Percentiles rank a stretch among this genome's conserved stretches.
Evolutionary conservation across 345 rosid species (phyloP).

Genomic region (Heritiera littoralis): DNA sequence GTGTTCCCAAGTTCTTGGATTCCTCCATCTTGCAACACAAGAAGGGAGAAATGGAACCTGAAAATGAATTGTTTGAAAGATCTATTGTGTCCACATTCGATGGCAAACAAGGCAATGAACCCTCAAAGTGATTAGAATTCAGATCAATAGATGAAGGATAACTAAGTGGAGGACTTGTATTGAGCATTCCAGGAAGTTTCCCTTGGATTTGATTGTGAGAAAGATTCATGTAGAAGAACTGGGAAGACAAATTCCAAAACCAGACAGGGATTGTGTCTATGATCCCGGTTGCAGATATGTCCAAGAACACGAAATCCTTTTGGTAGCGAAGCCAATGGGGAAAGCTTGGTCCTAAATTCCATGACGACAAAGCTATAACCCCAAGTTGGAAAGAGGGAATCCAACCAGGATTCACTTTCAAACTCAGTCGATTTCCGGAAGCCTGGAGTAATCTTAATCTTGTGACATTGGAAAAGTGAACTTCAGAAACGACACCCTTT

Average conservation of each 20-base stretch:
- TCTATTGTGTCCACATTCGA: neutral
- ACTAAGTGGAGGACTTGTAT: neutral
- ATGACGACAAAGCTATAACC: slow-evolving; percentile 4
- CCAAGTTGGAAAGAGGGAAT: slow-evolving; percentile 23
- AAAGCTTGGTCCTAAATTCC: slow-evolving; percentile 31
- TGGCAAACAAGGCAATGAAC: slow-evolving; percentile 20
- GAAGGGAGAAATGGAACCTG: slow-evolving; percentile 22
- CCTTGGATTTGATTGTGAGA: slow-evolving; percentile 29
- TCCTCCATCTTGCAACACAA: slow-evolving; percentile 13
- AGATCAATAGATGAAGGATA: slow-evolving; percentile 1
- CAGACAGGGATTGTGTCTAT: slow-evolving; percentile 23
- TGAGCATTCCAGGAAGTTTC: neutral
- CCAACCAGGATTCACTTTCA: slow-evolving; percentile 18
- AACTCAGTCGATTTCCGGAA: neutral
- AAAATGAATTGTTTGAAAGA: slow-evolving; percentile 32
- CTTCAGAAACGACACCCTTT: slow-evolving; percentile 28
- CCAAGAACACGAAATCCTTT: slow-evolving; percentile 3
- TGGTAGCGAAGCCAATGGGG: slow-evolving; percentile 26
- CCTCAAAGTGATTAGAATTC: slow-evolving; percentile 25
- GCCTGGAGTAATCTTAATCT: slow-evolving; percentile 19
- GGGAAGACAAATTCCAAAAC: slow-evolving; percentile 25
- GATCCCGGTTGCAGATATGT: slow-evolving; percentile 25
- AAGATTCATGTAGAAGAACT: neutral
- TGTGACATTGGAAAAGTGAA: slow-evolving; percentile 31
- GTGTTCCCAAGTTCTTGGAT: neutral